phyloP scores from a whole-genome alignment of 768 basidiomycete genomes.

The Boletus subparvulus region DNA sequence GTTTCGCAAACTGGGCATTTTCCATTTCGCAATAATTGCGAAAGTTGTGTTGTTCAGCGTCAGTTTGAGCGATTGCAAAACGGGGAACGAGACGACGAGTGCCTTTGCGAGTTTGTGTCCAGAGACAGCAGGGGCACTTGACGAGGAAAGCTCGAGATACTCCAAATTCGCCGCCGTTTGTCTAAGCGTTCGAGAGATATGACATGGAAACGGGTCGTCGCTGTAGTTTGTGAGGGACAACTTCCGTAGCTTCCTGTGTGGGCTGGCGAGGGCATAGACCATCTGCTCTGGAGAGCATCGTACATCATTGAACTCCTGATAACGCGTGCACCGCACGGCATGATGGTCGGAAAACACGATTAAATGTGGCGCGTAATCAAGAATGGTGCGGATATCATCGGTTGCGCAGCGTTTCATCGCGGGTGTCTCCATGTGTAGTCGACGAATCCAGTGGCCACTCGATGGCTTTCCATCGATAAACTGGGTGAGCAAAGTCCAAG shows the following conservation, averaged over 20 bases:
- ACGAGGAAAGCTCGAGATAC: conserved; percentile 67
- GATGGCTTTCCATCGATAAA: conserved; percentile 37
- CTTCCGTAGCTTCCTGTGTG: conserved; percentile 51
- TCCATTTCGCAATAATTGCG: conserved; percentile 62
- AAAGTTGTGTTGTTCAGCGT: conserved; percentile 74
- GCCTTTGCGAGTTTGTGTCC: conserved; percentile 22
- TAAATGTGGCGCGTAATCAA: conserved; percentile 61
- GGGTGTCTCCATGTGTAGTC: conserved; percentile 70
- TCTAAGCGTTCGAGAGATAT: conserved; percentile 53
- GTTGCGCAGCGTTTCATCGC: conserved; percentile 62
- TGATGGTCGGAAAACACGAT: conserved; percentile 63
- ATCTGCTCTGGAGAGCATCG: conserved; percentile 55
- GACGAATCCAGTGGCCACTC: conserved; percentile 53
- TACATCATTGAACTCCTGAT: conserved; percentile 44
- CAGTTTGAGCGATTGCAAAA: conserved; percentile 65
- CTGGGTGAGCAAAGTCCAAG: conserved; percentile 43
- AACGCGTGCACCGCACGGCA: conserved; percentile 57
- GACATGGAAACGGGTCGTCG: conserved; percentile 54
- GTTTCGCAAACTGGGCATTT: conserved; percentile 60
- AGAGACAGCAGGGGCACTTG: conserved; percentile 45
- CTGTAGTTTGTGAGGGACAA: conserved; percentile 76
- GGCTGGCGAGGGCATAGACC: conserved; percentile 56
- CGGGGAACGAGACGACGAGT: conserved; percentile 47
- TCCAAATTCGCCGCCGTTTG: conserved; percentile 56
- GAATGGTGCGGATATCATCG: conserved; percentile 63